Evolutionary conservation across 1,284 basidiomycete genomes (phyloP), one percentile per base, ranked within the genome.

Genomic region (Cystobasidium sp.): DNA sequence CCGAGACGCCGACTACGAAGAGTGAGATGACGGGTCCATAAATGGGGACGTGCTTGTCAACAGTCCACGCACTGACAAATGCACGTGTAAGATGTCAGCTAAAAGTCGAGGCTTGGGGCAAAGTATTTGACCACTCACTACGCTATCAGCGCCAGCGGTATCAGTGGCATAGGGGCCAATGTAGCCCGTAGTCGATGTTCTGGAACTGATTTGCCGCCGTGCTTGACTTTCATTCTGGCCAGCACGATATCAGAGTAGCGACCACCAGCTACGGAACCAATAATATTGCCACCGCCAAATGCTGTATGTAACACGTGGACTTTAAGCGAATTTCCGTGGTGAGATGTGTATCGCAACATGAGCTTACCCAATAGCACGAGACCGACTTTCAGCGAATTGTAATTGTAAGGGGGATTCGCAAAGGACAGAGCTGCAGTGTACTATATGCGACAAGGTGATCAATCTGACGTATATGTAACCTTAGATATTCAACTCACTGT

Each of bases 171-270:
- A 7, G 78, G 76, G 16, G 76, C 20, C 44, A 77, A 63, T 49
- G 76, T 76, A 10, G 75, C 70, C 55, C 74, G 70, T 18, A 80
- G 75, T 6, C 79, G 66, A 74, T 77, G 75, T 74, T 80, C 83
- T 2, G 90, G 89, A 22, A 90, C 82, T 75, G 87, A 82, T 49
- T 85, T 83, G 1, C 90, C 91, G 1, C 86, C 87, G 76, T 90
- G 90, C 61, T 84, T 82, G 22, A 83, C 84, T 75, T 87, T 90
- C 67, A 90, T 82, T 59, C 84, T 84, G 4, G 81, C 80, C 41
- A 93, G 84, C 46, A 88, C 84, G 55, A 84, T 81, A 81, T 95
- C 93, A 1, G 90, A 91, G 84, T 88, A 92, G 9, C 88, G 85
- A 0, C 93, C 93, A 9, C 93, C 93, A 20, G 37, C n/a, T 9